Percentiles rank a stretch among this genome's conserved stretches.
Conservation (phyloP, 345 rosid genomes). For the Arabis alpina region DNA sequence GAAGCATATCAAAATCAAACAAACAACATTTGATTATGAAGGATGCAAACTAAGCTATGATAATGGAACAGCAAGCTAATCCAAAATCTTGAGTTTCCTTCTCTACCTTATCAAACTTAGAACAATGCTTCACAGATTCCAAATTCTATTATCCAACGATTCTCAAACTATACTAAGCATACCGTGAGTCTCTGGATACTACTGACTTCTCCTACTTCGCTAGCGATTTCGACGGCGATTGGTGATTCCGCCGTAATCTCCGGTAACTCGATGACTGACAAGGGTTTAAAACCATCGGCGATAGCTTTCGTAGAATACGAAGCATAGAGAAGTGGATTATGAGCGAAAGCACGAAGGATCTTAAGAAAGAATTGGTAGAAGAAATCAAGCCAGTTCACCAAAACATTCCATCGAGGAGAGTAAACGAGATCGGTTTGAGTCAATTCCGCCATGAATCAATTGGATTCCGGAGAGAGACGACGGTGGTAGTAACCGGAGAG, state of each 20-base stretch:
- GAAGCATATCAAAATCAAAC: background rate
- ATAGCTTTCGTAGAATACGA: background rate
- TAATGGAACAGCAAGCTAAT: background rate
- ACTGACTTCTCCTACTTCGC: slow-evolving; percentile 8
- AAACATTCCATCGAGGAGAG: slow-evolving; percentile 62
- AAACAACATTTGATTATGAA: background rate
- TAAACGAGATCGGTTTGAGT: slow-evolving; percentile 68
- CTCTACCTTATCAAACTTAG: no score
- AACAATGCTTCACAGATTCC: background rate
- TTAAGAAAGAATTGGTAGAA: slow-evolving; percentile 70
- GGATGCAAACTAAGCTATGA: background rate
- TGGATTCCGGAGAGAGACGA: slow-evolving; percentile 1
- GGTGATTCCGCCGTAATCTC: slow-evolving; percentile 47
- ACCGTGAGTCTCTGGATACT: slow-evolving; percentile 62
- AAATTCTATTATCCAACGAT: background rate
- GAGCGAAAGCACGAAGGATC: slow-evolving; percentile 56
- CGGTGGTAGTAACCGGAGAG: background rate
- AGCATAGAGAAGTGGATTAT: slow-evolving; percentile 59
- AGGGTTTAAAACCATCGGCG: slow-evolving; percentile 63
- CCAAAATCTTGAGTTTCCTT: background rate
- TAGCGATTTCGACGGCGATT: slow-evolving; percentile 31
- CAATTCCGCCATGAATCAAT: slow-evolving; percentile 69
- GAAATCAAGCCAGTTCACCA: slow-evolving; percentile 72
- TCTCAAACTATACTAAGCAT: slow-evolving; percentile 6
- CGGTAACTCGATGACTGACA: slow-evolving; percentile 66